Base-by-base conservation (phyloP, 2,329 filamentous ascomycete species). In the Camillea tinctor region DNA sequence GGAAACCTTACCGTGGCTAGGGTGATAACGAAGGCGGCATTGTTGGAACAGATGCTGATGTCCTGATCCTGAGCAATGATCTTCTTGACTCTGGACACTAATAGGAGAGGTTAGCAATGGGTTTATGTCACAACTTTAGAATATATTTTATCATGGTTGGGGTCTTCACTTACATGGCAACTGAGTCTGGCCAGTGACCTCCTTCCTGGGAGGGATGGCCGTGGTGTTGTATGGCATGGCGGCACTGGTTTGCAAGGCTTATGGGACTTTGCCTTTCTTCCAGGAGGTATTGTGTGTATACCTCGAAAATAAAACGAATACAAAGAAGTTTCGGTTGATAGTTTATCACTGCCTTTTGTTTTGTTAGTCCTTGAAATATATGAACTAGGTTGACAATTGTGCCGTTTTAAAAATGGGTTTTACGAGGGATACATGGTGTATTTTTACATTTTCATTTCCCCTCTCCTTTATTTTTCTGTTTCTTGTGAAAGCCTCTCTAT, bases 71-170 rank as follows among this genome's bases (percentile, higher is more conserved):
- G 85, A 54, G 87, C 85, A 62, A 99, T 92, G 73, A 99, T 97
- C 79, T 96, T 97, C 79, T 97, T 97, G 60, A 99, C 92, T 70
- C 95, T 87, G 19, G 95, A 91, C 58, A 98, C 95, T 98, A 64
- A 20, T 36, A 24, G 19, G 53, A 13, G 50, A 13, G 52, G 52
- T 67, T 54, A 66, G 60, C 50, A 51, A 40, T 20, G 49, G 30
- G 20, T 51, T 52, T 21, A 36, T n/a, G n/a, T 11, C 49, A 24
- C 6, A 50, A 50, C 30, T 36, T 56, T 26, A 22, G 50, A 7
- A 30, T 30, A 53, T 49, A 30, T 9, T 2, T 30, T 22, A 50
- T 13, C 36, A 11, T 11, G n/a, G 9, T 30, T 7, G 13, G 50
- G 55, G 22, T 9, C 15, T 23, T 50, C 55, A 81, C 90, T 77